phyloP scores from a whole-genome alignment of 2,329 filamentous ascomycete genomes.

The Didymella segeticola region DNA sequence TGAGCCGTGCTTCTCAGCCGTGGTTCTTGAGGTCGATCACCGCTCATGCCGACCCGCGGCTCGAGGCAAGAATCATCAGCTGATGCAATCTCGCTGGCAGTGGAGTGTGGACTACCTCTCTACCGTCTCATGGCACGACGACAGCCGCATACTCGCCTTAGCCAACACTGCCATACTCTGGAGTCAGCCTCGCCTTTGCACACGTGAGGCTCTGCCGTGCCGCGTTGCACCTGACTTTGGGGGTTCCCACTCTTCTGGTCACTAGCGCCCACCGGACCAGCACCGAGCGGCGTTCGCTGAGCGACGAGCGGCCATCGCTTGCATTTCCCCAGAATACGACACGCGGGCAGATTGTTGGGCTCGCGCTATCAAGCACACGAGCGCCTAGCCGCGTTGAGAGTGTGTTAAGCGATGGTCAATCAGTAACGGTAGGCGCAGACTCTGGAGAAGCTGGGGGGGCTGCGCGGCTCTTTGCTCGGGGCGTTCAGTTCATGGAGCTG shows the following conservation, averaged over 20 bases:
- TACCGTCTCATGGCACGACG: too few species aligned
- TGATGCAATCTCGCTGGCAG: background rate
- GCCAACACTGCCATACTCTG: background rate
- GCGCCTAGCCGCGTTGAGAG: conserved; percentile 10
- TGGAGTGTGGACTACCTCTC: background rate
- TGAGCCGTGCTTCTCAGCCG: background rate
- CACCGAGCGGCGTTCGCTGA: conserved; percentile 12
- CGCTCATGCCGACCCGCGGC: background rate
- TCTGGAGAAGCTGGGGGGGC: conserved; percentile 16
- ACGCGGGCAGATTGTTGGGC: conserved; percentile 4
- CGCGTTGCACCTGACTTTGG: conserved; percentile 2
- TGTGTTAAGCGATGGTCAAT: conserved; percentile 6
- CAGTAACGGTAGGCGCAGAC: conserved; percentile 1
- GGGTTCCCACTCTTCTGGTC: conserved; percentile 1
- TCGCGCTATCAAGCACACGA: background rate
- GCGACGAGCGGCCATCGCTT: conserved; percentile 4
- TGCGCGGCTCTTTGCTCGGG: conserved; percentile 16
- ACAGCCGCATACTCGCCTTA: too few species aligned
- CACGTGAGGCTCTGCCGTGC: conserved; percentile 15
- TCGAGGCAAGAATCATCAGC: background rate
- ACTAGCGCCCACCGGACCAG: conserved; percentile 10
- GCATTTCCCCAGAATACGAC: conserved; percentile 2
- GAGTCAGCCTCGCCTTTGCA: conserved; percentile 7
- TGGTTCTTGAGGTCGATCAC: background rate
- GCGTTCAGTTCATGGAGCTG: conserved; percentile 6